Percentiles rank a stretch among this genome's conserved stretches.
These are phyloP conservation scores for Colletotrichum spinosum DNA, from an alignment of 2,329 filamentous ascomycete genomes.

Conservation along the genomic window DNA sequence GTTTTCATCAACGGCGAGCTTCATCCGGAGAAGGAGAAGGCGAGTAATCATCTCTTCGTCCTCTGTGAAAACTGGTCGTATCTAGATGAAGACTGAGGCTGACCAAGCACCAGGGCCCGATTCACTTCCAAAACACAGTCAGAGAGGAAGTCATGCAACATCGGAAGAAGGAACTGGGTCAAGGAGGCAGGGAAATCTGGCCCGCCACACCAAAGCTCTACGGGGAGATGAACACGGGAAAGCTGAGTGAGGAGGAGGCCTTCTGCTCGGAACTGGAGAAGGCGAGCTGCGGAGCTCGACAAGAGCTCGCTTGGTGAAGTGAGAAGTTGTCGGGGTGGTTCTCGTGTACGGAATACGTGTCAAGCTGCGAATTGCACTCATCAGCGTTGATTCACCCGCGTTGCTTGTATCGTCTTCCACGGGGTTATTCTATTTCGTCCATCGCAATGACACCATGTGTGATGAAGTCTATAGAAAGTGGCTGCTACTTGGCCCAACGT, in stretches of 20 bases:
- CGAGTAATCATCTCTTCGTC: not conserved
- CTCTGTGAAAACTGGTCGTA: not conserved
- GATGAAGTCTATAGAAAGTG: too few species aligned
- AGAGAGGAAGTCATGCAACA: conserved; percentile 44
- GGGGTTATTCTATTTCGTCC: too few species aligned
- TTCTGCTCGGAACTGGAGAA: conserved; percentile 44
- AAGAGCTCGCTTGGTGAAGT: conserved; percentile 39
- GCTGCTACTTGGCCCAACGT: too few species aligned
- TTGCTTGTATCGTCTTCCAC: too few species aligned
- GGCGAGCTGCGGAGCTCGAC: conserved; percentile 20
- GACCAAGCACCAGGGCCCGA: conserved; percentile 51
- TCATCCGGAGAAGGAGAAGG: conserved; percentile 65
- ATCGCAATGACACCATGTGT: too few species aligned
- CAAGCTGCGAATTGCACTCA: not conserved
- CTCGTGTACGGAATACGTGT: not conserved
- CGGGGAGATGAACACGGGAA: conserved; percentile 42
- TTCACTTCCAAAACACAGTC: conserved; percentile 54
- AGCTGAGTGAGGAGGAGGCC: conserved; percentile 43
- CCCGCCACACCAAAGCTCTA: conserved; percentile 42
- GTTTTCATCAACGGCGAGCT: conserved; percentile 64
- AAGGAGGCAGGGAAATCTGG: conserved; percentile 45
- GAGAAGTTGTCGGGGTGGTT: too few species aligned
- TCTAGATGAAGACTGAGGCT: too few species aligned
- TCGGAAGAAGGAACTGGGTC: conserved; percentile 40
- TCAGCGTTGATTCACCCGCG: not conserved